Base-by-base conservation (phyloP, 352 stramenopile species). In the Phytopythium mirpurense region DNA sequence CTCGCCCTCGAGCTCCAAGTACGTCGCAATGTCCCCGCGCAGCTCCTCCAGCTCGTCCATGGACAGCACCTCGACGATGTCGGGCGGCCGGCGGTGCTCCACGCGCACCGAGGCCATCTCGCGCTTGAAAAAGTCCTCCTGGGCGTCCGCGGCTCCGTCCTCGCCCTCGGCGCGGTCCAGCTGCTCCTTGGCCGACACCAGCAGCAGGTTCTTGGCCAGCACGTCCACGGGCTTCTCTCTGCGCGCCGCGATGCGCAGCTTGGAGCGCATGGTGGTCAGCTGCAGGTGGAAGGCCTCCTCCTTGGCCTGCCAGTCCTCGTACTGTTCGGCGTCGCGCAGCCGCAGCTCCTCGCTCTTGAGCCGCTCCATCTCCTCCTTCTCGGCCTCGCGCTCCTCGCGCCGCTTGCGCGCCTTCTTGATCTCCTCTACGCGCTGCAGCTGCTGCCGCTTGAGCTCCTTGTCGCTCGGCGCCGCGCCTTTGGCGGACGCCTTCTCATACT, bases 131-230 rank as follows among this genome's bases (percentile, higher is more conserved):
- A 63, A 63, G 10, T 67, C 61, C 5, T 68, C 59, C 7, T 76
- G n/a, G n/a, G n/a, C n/a, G n/a, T n/a, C n/a, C n/a, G n/a, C n/a
- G n/a, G n/a, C 62, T 4, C 71, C 69, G 9, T 79, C 66, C 2
- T 94, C 83, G 42, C 90, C 74, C 49, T 95, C 79, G 26, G 89
- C 38, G 40, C n/a, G n/a, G n/a, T n/a, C n/a, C n/a, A n/a, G n/a
- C n/a, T n/a, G n/a, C n/a, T 56, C 63, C 68, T 36, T 82, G 60
- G 62, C 72, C 27, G 70, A 96, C 57, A 98, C 93, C 1, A 99
- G 67, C n/a, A 99, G 74, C 44, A 99, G 65, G 70, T 99, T 99
- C 77, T 98, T 98, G n/a, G 96, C 96, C 24, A 99, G 62, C 37
- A 98, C 56, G 70, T 99, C 97, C 58, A 99, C 90, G 2, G 96